Conservation (phyloP, 2,329 filamentous ascomycete genomes). For the Teratosphaeria destructans region DNA sequence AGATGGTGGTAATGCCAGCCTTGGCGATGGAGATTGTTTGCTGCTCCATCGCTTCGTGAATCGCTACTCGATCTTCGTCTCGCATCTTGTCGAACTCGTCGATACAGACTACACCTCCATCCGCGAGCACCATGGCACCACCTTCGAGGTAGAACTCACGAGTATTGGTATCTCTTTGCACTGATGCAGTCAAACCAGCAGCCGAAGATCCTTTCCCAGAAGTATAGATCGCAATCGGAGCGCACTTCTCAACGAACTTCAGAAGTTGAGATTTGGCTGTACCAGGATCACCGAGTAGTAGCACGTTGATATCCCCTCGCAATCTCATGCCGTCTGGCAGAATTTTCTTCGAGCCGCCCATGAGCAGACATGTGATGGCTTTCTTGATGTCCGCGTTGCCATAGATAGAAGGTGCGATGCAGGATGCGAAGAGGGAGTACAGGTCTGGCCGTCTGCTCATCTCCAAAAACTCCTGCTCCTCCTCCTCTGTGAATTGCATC, state of each 20-base stretch:
- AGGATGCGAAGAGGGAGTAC: slow-evolving; percentile 82
- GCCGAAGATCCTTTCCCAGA: slow-evolving; percentile 97
- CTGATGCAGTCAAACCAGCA: slow-evolving; percentile 91
- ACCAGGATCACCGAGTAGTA: slow-evolving; percentile 92
- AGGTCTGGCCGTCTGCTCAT: slow-evolving; percentile 83
- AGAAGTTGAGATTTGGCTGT: slow-evolving; percentile 95
- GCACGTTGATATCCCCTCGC: slow-evolving; percentile 93
- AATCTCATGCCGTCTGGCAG: slow-evolving; percentile 95
- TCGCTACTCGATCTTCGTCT: slow-evolving; percentile 93
- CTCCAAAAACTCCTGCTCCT: slow-evolving; percentile 92
- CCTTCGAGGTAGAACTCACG: slow-evolving; percentile 97
- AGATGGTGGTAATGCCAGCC: slow-evolving; percentile 93
- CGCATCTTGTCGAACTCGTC: slow-evolving; percentile 99
- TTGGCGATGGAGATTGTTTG: slow-evolving; percentile 99
- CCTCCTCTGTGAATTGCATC: slow-evolving; percentile 79
- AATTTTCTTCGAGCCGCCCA: slow-evolving; percentile 96
- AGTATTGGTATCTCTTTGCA: slow-evolving; percentile 83
- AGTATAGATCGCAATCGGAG: slow-evolving; percentile 95
- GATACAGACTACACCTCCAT: slow-evolving; percentile 94
- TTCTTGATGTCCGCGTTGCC: slow-evolving; percentile 96
- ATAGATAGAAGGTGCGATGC: slow-evolving; percentile 95
- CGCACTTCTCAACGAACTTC: slow-evolving; percentile 94
- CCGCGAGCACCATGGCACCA: slow-evolving; percentile 94
- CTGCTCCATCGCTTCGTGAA: slow-evolving; percentile 99
- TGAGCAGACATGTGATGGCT: slow-evolving; percentile 81